phyloP scores from a whole-genome alignment of 257 asterid genomes.

The Solanum tarapatanum region DNA sequence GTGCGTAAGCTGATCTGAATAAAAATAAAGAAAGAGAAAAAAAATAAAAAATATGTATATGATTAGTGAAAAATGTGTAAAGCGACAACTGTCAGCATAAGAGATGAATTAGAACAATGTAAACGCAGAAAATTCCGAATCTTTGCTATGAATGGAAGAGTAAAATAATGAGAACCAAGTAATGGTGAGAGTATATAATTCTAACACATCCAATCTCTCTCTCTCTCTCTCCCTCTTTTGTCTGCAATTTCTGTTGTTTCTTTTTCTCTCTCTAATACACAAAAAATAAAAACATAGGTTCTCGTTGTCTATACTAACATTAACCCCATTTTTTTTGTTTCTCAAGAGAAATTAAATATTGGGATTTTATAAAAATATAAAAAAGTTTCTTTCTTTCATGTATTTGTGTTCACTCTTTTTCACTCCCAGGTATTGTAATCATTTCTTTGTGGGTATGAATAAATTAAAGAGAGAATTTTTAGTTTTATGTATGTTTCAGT shows the following conservation, averaged over 20 bases:
- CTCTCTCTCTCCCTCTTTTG: background rate
- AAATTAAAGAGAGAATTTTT: background rate
- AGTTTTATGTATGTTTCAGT: background rate
- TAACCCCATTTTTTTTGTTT: background rate
- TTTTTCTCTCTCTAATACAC: background rate
- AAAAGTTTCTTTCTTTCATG: background rate
- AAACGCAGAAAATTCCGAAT: constrained; percentile 1
- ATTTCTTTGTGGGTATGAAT: background rate
- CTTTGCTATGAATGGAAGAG: background rate
- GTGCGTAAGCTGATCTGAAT: rapidly evolving
- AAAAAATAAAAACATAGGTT: background rate
- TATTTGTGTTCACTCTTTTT: background rate
- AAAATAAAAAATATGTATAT: no score
- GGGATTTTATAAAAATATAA: background rate
- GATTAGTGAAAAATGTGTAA: background rate
- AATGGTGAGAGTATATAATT: background rate
- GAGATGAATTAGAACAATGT: background rate
- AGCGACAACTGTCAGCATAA: background rate
- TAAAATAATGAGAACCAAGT: background rate
- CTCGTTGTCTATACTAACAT: background rate
- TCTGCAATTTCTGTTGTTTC: background rate
- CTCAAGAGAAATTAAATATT: background rate
- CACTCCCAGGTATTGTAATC: background rate
- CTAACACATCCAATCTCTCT: constrained; percentile 12
- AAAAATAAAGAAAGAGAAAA: no score